These are phyloP conservation scores for Trametes cinnabarina DNA, from an alignment of 768 basidiomycete species.

Conservation along the genomic window DNA sequence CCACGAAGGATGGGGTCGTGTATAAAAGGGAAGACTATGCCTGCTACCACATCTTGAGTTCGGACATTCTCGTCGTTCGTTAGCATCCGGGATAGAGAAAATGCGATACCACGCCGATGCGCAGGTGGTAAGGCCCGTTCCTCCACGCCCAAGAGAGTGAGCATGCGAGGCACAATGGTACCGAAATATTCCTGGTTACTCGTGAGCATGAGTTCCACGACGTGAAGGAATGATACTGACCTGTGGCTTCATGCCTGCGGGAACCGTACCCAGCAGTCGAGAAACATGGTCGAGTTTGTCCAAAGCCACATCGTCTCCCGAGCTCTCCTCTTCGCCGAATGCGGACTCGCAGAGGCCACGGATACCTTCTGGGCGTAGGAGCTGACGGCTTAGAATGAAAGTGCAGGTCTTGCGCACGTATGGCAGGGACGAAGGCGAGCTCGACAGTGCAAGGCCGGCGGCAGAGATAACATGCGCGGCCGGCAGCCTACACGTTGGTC, in stretches of 20 bases:
- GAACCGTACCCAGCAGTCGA: conserved; percentile 59
- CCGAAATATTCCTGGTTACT: conserved; percentile 57
- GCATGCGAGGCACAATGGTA: conserved; percentile 52
- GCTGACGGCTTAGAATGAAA: conserved; percentile 64
- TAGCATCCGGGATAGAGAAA: conserved; percentile 66
- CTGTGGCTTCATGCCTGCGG: conserved; percentile 50
- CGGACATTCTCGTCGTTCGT: conserved; percentile 34
- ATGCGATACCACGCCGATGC: conserved; percentile 63
- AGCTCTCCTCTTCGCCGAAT: conserved; percentile 58
- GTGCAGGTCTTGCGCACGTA: conserved; percentile 61
- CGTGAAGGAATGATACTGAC: conserved; percentile 37
- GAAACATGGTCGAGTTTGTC: conserved; percentile 76
- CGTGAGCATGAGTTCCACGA: background rate
- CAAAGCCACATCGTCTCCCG: conserved; percentile 50
- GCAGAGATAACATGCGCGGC: conserved; percentile 65
- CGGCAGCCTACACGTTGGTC: conserved; percentile 45
- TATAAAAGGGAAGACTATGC: conserved; percentile 45
- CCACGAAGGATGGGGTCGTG: conserved; percentile 34
- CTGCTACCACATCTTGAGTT: conserved; percentile 30
- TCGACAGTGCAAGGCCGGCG: conserved; percentile 58
- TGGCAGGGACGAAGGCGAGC: conserved; percentile 37
- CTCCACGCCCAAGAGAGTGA: conserved; percentile 45
- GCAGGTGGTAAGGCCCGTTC: conserved; percentile 36
- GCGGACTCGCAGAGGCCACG: conserved; percentile 66
- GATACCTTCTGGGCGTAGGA: conserved; percentile 70